Percentiles rank a stretch among this genome's conserved stretches.
These are phyloP conservation scores for Lentinula raphanica DNA, from an alignment of 768 basidiomycete genomes.

Conservation along the genomic window DNA sequence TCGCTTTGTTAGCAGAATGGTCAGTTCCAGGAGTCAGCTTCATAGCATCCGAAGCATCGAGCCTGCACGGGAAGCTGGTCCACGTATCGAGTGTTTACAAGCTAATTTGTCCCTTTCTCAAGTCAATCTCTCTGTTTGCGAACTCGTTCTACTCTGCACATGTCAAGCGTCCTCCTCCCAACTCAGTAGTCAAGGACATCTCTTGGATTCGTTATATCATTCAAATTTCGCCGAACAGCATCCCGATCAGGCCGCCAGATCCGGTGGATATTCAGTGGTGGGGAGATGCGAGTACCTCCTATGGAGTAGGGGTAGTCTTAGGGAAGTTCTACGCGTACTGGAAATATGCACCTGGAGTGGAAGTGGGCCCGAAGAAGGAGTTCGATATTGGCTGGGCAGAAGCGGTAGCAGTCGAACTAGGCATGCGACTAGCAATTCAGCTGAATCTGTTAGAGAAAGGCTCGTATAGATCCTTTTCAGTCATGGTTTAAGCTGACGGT, in stretches of 20 bases:
- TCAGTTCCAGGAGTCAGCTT: neutral
- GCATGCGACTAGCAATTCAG: no score
- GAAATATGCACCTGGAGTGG: slow-evolving; percentile 18
- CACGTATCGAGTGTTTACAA: slow-evolving; percentile 23
- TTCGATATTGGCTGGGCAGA: slow-evolving; percentile 13
- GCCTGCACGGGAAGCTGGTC: slow-evolving; percentile 26
- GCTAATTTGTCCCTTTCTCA: slow-evolving; percentile 21
- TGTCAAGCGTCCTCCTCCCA: slow-evolving; percentile 10
- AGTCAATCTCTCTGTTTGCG: slow-evolving; percentile 16
- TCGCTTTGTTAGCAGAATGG: slow-evolving; percentile 12
- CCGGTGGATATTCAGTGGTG: slow-evolving; percentile 26
- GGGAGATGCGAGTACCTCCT: slow-evolving; percentile 31
- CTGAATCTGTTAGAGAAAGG: neutral
- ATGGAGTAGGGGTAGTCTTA: slow-evolving; percentile 28
- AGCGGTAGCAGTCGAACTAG: slow-evolving; percentile 31
- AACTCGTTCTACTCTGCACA: slow-evolving; percentile 12
- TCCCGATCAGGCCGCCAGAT: no score
- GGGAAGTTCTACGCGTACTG: slow-evolving; percentile 24
- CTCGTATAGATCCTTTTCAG: no score
- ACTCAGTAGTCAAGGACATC: slow-evolving; percentile 16
- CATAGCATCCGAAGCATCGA: slow-evolving; percentile 14
- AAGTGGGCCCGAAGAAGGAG: slow-evolving; percentile 19
- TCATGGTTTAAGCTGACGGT: no score
- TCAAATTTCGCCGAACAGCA: no score
- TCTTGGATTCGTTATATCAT: slow-evolving; percentile 10